Base-by-base conservation (phyloP, 1,284 basidiomycete species). In the Abortiporus biennis region DNA sequence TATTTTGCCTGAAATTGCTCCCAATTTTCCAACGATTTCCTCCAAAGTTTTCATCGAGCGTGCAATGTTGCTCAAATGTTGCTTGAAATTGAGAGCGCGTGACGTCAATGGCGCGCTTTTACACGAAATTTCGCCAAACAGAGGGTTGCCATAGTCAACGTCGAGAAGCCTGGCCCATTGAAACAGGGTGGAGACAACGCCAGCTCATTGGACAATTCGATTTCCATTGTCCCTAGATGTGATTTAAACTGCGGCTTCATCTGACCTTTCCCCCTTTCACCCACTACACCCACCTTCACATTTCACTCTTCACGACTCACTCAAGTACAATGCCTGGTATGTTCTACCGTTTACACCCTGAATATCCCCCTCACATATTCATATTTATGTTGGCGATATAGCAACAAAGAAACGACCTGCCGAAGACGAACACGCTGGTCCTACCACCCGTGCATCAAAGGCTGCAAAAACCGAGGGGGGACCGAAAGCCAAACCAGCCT, bases 391-490 rank as follows among this genome's bases (percentile, higher is more conserved):
- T 6, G 12, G 9, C 32, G n/a, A n/a, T 16, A 15, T 24, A 51
- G 37, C 53, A 66, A 72, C 68, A 34, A 69, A 62, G 46, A 77
- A 78, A 59, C 68, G 73, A 46, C 59, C 65, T 43, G 64, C 71
- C 37, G 65, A 67, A 15, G 71, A 69, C 13, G 66, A 68, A 13
- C 57, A 54, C 31, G 49, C 64, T 6, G 52, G 50, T 16, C 55
- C 60, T 11, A 71, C 72, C 21, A 58, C 61, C 38, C 71, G 74
- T 40, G 63, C 69, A 29, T 60, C 71, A 12, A 77, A 78, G 56
- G 63, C 63, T 5, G 64, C 72, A 32, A 78, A 70, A 55, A 75
- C 69, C 12, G 67, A 64, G 34, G 52, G n/a, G n/a, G n/a, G n/a
- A n/a, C n/a, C n/a, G n/a, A 38, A 17, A 46, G 54, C 36, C 47